Base-by-base conservation (phyloP, 225 moss, liverwort and hornwort species). In the Pseudoscleropodium purum region DNA sequence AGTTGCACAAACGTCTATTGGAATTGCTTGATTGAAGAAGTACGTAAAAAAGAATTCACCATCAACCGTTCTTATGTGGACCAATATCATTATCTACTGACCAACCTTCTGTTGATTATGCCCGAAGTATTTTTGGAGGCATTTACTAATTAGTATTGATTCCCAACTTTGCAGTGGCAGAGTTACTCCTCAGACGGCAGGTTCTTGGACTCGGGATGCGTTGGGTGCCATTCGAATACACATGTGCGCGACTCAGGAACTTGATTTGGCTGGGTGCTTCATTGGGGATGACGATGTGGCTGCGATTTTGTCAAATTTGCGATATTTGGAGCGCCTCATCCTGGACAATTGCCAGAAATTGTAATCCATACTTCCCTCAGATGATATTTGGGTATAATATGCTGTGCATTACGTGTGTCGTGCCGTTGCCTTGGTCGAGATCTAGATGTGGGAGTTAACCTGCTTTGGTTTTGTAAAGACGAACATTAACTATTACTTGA, bases 291-390 rank as follows among this genome's bases (percentile, higher is more conserved):
- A 94, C 26, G 97, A 97, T 70, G 95, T 99, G 27, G 89, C 92
- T 79, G 90, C 81, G 60, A 82, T 96, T 70, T 91, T 99, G 90
- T 85, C 75, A 65, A 89, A 89, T 85, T 94, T 99, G 85, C 89
- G 88, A 41, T 91, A 90, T 85, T 89, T 99, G 88, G 95, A 97
- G 84, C 87, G 93, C 23, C 95, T 99, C 68, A 86, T 96, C 86
- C 94, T 99, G 30, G 97, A 99, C 84, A 95, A 95, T 78, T 97
- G 99, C 91, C 97, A 97, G 86, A 97, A 97, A 93, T 74, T 98
- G 96, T 98, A 94, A 92, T 75, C 15, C 59, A 69, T 84, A 60
- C 43, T 85, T 74, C 59, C 79, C 34, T 49, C 49, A 39, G 52
- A 51, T 70, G 43, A 41, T 83, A 62, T 79, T 67, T 87, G 45